Base-by-base conservation (phyloP, 495 filamentous ascomycete genomes). In the Trypethelium eluteriae region DNA sequence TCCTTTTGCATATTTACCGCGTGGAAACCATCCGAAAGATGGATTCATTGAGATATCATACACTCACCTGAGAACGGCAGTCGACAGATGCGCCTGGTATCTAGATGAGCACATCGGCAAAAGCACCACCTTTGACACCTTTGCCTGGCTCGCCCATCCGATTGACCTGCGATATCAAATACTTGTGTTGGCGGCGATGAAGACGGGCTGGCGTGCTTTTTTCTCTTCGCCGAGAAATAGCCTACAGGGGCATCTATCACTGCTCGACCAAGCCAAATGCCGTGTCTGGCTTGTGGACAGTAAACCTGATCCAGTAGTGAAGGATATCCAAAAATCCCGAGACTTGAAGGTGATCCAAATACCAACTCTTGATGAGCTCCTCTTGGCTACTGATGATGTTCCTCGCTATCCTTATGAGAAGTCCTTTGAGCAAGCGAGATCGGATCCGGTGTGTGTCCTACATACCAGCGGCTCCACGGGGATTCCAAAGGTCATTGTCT, bases 381-480 rank as follows among this genome's bases (percentile, higher is more conserved):
- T 62, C 14, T 35, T 12, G 14, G 38, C 6, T 39, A 18, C 3
- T 16, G 16, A 14, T 3, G 14, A 68, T n/a, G 70, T 39, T 66
- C 63, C 68, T 12, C 57, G 6, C 25, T 72, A 70, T 39, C 71
- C 68, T 5, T 76, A 72, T 63, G 64, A 16, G 2, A 71, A 72
- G 39, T 65, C 59, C 2, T 78, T 66, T 39, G 74, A 72, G 0
- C 70, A 76, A 64, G 74, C 70, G 2, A 53, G 64, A 25, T 39
- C 72, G 25, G 67, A 78, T n/a, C 74, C 73, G 12, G 53, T 63
- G 49, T 61, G 76, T 16, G 67, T 75, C n/a, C 46, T 76, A 2
- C 73, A 76, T 59, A 73, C 76, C 34, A 70, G 71, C 2, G 75
- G 75, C 11, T 70, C 74, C 1, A 76, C 72, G 9, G 74, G 72